Conservation (phyloP, 2,329 filamentous ascomycete species). For the Neoscytalidium dimidiatum region DNA sequence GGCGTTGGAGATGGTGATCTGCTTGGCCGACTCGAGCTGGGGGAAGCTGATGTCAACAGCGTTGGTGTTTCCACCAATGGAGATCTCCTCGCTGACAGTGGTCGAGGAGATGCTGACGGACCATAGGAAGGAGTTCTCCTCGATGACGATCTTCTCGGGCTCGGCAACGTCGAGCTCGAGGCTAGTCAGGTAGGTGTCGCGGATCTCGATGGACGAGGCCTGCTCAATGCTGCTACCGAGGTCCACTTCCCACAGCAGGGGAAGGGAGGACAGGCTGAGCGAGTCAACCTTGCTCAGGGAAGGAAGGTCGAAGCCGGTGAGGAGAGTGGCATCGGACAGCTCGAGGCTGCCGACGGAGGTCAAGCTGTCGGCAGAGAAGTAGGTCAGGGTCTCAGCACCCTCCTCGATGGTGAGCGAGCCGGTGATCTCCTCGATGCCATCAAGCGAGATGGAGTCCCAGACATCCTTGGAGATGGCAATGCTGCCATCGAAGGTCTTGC, state of each 20-base stretch:
- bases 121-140: conserved; percentile 13
- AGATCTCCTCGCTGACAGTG: conserved; percentile 2
- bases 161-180: conserved; percentile 3
- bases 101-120: conserved; percentile 4
- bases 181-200: conserved; percentile 10
- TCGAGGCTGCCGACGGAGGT: conserved; percentile 5
- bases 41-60: conserved; percentile 15
- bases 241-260: conserved; percentile 14
- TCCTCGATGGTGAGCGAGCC: conserved; percentile 9
- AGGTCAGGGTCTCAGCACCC: conserved; percentile 2
- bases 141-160: conserved; percentile 8
- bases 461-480: conserved; percentile 29
- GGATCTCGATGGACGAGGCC: conserved; percentile 1
- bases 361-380: conserved; percentile 7
- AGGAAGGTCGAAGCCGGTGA: conserved; percentile 2
- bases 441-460: conserved; percentile 3
- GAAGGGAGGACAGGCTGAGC: conserved; percentile 11
- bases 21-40: neutral
- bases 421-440: conserved; percentile 15
- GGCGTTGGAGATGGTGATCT: conserved; percentile 9
- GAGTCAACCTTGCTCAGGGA: conserved; percentile 5
- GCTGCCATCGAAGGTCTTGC: conserved; percentile 11
- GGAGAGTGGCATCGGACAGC: neutral
- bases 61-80: conserved; percentile 1
- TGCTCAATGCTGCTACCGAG: conserved; percentile 4